A percentile compares a stretch with the other conserved stretches of the same genome.
phyloP scores from a whole-genome alignment of 768 basidiomycete species.

The Hericium coralloides region DNA sequence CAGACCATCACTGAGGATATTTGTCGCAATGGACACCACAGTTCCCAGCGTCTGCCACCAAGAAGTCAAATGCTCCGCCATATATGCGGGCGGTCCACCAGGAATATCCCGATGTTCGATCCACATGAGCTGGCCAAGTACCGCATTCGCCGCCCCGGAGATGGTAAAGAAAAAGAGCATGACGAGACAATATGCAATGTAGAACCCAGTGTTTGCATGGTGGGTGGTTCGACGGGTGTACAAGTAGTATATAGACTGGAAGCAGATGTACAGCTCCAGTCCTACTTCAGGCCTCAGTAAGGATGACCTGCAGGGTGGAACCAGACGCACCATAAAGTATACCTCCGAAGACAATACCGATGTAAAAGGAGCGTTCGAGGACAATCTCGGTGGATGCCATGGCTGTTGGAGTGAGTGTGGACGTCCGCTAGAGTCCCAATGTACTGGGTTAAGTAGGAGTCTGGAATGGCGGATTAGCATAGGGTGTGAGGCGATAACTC shows the following conservation, averaged over 20 bases:
- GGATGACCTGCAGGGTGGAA: background rate
- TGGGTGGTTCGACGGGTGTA: background rate
- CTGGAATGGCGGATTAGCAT: too few species aligned
- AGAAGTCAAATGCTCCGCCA: background rate
- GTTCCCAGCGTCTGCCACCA: background rate
- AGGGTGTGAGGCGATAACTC: too few species aligned
- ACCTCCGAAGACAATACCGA: slow-evolving; percentile 3
- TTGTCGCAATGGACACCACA: slow-evolving; percentile 8
- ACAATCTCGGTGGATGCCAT: slow-evolving; percentile 1
- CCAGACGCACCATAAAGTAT: slow-evolving; percentile 4
- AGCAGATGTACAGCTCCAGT: slow-evolving; percentile 2
- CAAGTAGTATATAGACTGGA: background rate
- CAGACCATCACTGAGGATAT: slow-evolving; percentile 2
- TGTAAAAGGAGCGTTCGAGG: slow-evolving; percentile 7
- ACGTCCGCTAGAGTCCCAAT: too few species aligned
- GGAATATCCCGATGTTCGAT: slow-evolving; percentile 11
- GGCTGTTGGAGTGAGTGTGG: too few species aligned
- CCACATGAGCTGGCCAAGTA: slow-evolving; percentile 5
- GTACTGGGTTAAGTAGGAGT: too few species aligned
- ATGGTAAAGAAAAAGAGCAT: slow-evolving; percentile 20
- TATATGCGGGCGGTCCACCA: slow-evolving; percentile 7
- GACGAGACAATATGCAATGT: slow-evolving; percentile 14
- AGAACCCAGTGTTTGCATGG: slow-evolving; percentile 13
- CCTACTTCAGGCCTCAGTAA: background rate
- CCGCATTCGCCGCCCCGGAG: slow-evolving; percentile 17